Base-by-base conservation (phyloP, 345 rosid species). In the Tarenaya hassleriana region DNA sequence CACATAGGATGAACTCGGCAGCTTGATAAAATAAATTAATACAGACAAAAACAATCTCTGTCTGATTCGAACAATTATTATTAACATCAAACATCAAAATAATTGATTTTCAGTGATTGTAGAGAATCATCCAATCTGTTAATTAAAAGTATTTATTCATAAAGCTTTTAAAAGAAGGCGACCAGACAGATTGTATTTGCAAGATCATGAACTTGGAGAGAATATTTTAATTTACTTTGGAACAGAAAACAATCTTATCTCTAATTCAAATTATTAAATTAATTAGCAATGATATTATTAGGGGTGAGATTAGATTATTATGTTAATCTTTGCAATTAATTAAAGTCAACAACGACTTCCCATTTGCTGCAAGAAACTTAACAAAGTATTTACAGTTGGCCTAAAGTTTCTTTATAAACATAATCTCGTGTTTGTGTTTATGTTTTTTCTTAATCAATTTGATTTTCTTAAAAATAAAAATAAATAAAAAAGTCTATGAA, bases 341-440 rank as follows among this genome's bases (percentile, higher is more conserved):
- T 58, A 58, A 32, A 58, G 70, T 66, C 70, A 58, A 66, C 64
- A 39, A 48, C 15, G 29, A 31, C 20, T 20, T 58, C 59, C 55
- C 31, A 65, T 52, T 65, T 50, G 69, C 49, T 52, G 63, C 60
- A 50, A 16, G 1, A 33, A 21, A 0, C n/a, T n/a, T n/a, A n/a
- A n/a, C n/a, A n/a, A n/a, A n/a, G n/a, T n/a, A n/a, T n/a, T n/a
- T n/a, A n/a, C n/a, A n/a, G n/a, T n/a, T n/a, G n/a, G n/a, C n/a
- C n/a, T n/a, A n/a, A n/a, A n/a, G n/a, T n/a, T n/a, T n/a, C n/a
- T n/a, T n/a, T n/a, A n/a, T n/a, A n/a, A n/a, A n/a, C n/a, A n/a
- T n/a, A n/a, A n/a, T n/a, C n/a, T n/a, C n/a, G n/a, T n/a, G n/a
- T n/a, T n/a, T n/a, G n/a, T n/a, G n/a, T n/a, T n/a, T n/a, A n/a